phyloP scores from a whole-genome alignment of 345 rosid species.

The Lumnitzera racemosa region DNA sequence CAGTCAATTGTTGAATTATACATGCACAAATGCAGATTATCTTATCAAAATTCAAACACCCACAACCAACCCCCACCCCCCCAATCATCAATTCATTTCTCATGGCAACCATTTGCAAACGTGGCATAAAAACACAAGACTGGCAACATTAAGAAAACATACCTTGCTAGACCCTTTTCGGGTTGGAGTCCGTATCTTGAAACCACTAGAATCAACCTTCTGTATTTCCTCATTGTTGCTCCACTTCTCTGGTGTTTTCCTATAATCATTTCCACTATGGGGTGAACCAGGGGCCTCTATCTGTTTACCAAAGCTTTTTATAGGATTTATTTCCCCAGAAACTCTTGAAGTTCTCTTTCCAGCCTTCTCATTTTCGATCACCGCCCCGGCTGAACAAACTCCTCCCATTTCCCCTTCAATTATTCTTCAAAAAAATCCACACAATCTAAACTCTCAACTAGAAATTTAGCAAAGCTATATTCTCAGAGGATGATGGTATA shows the following conservation, averaged over 20 bases:
- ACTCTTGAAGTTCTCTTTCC: slow-evolving; percentile 10
- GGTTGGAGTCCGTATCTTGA: slow-evolving; percentile 28
- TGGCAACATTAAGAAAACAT: slow-evolving; percentile 7
- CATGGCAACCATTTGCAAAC: not conserved
- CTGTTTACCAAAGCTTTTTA: slow-evolving; percentile 20
- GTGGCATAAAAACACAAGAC: not conserved
- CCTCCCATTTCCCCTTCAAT: slow-evolving; percentile 49
- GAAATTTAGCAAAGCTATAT: not conserved
- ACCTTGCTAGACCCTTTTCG: slow-evolving; percentile 36
- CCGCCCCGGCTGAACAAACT: slow-evolving; percentile 41
- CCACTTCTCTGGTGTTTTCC: slow-evolving; percentile 10
- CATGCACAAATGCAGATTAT: too few species aligned
- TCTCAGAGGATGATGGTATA: too few species aligned
- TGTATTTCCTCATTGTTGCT: too few species aligned
- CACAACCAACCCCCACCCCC: too few species aligned
- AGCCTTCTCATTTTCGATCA: slow-evolving; percentile 11
- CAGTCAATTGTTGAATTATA: too few species aligned
- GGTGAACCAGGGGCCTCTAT: slow-evolving; percentile 14
- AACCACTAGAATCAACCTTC: slow-evolving; percentile 27
- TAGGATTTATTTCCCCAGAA: slow-evolving; percentile 14
- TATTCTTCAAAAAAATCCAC: slow-evolving; percentile 1
- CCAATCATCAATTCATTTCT: too few species aligned
- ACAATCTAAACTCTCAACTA: not conserved
- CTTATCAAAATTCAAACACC: too few species aligned
- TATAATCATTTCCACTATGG: slow-evolving; percentile 7